Conservation (phyloP, 2,329 filamentous ascomycete species). For the Penicillium sp. region DNA sequence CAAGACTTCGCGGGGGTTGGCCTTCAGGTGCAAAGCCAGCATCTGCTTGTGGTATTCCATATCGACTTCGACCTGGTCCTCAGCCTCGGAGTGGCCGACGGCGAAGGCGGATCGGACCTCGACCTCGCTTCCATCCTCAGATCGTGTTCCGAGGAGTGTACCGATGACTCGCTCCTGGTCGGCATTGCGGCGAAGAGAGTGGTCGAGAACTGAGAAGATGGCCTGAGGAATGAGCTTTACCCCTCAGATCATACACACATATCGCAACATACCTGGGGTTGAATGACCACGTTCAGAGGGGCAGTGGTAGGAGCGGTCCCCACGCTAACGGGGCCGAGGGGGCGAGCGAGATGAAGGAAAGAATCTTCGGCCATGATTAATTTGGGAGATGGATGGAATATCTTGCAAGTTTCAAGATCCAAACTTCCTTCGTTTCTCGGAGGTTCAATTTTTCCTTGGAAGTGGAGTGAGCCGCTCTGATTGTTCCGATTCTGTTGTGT, state of each 20-base stretch:
- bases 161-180: slow-evolving; percentile 96
- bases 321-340: slow-evolving; percentile 75
- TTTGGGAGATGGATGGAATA: slow-evolving; percentile 24
- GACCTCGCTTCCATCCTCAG: slow-evolving; percentile 94
- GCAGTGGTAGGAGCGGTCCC: slow-evolving; percentile 81
- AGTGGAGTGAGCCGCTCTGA: slow-evolving; percentile 30
- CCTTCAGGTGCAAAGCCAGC: slow-evolving; percentile 90
- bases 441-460: slow-evolving; percentile 31
- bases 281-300: slow-evolving; percentile 89
- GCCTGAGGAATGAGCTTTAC: slow-evolving; percentile 44
- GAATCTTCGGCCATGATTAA: slow-evolving; percentile 80
- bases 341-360: slow-evolving; percentile 92
- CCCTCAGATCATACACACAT: slow-evolving; percentile 3
- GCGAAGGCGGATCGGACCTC: slow-evolving; percentile 96
- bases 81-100: slow-evolving; percentile 96
- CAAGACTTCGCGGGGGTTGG: slow-evolving; percentile 86
- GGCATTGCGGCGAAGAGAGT: slow-evolving; percentile 85
- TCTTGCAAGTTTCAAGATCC: slow-evolving; percentile 15
- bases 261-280: slow-evolving; percentile 72
- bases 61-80: slow-evolving; percentile 98
- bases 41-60: slow-evolving; percentile 99
- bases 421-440: slow-evolving; percentile 21
- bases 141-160: slow-evolving; percentile 86
- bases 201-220: slow-evolving; percentile 71
- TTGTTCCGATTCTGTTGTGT: slow-evolving; percentile 38